Evolutionary conservation across 2,329 filamentous ascomycete species (phyloP).

Genomic region (Cladophialophora psammophila): DNA sequence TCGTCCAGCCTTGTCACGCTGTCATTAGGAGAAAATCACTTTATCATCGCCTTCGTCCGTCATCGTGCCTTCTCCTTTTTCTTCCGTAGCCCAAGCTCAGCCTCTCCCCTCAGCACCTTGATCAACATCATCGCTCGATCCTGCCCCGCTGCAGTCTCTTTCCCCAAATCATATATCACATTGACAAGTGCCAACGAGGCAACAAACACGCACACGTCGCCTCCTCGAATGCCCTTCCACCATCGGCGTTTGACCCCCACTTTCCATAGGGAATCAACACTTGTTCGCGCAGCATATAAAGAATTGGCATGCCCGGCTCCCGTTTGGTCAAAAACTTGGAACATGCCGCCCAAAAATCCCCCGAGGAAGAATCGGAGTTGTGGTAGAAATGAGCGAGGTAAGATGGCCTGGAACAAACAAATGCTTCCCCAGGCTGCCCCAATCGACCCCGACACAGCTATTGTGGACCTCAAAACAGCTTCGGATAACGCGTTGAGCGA

Average conservation of each 20-base stretch:
- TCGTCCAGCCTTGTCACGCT: not conserved
- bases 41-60: slow-evolving; percentile 5
- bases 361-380: slow-evolving; percentile 90
- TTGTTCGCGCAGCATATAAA: slow-evolving; percentile 78
- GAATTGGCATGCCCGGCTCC: slow-evolving; percentile 66
- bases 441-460: slow-evolving; percentile 82
- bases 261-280: slow-evolving; percentile 86
- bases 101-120: slow-evolving; percentile 39
- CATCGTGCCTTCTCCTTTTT: slow-evolving; percentile 15
- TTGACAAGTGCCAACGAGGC: slow-evolving; percentile 68
- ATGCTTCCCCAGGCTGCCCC: slow-evolving; percentile 87
- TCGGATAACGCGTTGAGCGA: slow-evolving; percentile 72
- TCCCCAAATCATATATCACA: slow-evolving; percentile 37
- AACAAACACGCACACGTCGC: slow-evolving; percentile 85
- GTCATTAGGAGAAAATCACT: not conserved
- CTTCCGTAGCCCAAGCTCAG: slow-evolving; percentile 38
- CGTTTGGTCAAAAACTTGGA: slow-evolving; percentile 76
- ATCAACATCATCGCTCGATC: slow-evolving; percentile 35
- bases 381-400: slow-evolving; percentile 76
- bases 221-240: slow-evolving; percentile 83
- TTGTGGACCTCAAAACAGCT: slow-evolving; percentile 74
- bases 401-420: slow-evolving; percentile 82
- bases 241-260: slow-evolving; percentile 88
- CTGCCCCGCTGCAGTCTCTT: slow-evolving; percentile 26
- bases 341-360: slow-evolving; percentile 83